phyloP scores from a whole-genome alignment of 148 eudicot genomes.

The Fagopyrum homotropicum region DNA sequence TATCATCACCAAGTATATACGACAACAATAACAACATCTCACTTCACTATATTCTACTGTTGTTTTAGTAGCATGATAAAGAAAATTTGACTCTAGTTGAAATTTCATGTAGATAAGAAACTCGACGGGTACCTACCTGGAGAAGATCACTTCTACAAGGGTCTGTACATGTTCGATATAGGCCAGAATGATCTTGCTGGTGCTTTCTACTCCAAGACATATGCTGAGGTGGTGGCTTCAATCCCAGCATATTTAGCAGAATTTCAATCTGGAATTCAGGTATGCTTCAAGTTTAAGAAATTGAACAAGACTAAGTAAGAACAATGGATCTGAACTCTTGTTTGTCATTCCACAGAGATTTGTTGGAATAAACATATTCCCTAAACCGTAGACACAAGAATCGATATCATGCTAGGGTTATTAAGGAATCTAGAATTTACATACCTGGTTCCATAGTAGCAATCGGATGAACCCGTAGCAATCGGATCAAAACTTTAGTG shows the following conservation, averaged over 20 bases:
- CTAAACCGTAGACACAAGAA: too few relatives aligned
- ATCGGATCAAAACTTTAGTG: too few relatives aligned
- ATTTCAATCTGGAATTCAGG: slow-evolving; percentile 21
- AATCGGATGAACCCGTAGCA: too few relatives aligned
- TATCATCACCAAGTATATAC: too few relatives aligned
- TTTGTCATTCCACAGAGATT: slow-evolving; percentile 17
- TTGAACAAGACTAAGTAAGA: not conserved
- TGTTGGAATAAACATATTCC: too few relatives aligned
- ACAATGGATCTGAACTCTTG: not conserved
- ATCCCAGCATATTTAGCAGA: slow-evolving; percentile 20
- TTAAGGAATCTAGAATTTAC: too few relatives aligned
- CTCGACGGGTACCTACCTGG: slow-evolving; percentile 14
- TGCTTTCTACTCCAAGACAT: slow-evolving; percentile 17
- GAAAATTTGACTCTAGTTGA: not conserved
- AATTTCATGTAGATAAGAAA: slow-evolving; percentile 14
- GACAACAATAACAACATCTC: too few relatives aligned
- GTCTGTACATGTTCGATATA: slow-evolving; percentile 25
- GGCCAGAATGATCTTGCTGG: slow-evolving; percentile 27
- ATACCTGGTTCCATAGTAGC: too few relatives aligned
- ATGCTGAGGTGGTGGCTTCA: slow-evolving; percentile 15
- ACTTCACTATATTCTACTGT: too few relatives aligned
- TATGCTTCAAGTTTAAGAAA: not conserved
- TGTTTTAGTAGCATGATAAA: too few relatives aligned
- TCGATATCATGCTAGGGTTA: too few relatives aligned
- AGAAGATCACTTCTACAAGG: slow-evolving; percentile 22